Evolutionary conservation across 768 basidiomycete species (phyloP).

Genomic region (Termitomyces sp.): DNA sequence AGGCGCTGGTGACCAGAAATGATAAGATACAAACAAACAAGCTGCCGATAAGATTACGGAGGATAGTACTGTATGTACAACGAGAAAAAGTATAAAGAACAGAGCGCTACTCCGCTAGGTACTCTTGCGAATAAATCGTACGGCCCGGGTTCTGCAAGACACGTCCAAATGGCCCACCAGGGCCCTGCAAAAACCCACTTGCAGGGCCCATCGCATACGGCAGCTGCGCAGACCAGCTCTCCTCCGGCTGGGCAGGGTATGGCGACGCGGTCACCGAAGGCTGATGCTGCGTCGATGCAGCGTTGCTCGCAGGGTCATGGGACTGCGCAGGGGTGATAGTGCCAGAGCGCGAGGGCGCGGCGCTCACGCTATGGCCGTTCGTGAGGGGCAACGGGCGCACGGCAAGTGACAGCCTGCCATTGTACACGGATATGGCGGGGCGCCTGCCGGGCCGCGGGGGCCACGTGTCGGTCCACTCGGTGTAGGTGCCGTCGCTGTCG

Average conservation of each 20-base stretch:
- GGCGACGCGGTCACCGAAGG: conserved; percentile 12
- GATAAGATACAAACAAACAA: too few species aligned
- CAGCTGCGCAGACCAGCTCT: conserved; percentile 24
- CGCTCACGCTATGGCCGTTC: conserved; percentile 17
- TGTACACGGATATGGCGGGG: conserved; percentile 13
- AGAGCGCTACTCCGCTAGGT: conserved; percentile 11
- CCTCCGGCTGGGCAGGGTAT: conserved; percentile 13
- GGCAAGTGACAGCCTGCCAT: conserved; percentile 13
- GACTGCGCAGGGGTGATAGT: conserved; percentile 20
- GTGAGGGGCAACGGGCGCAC: conserved; percentile 17
- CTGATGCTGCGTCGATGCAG: conserved; percentile 13
- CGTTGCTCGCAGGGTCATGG: conserved; percentile 11
- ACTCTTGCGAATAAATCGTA: conserved; percentile 54
- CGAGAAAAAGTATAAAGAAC: too few species aligned
- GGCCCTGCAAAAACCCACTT: conserved; percentile 42
- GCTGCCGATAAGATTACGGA: conserved; percentile 16
- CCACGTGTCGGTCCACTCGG: conserved; percentile 14
- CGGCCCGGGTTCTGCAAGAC: conserved; percentile 47
- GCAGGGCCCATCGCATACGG: conserved; percentile 33
- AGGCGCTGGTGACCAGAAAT: too few species aligned
- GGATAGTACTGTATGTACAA: conserved; percentile 1
- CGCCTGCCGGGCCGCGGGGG: conserved; percentile 3
- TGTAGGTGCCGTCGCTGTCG: conserved; percentile 4
- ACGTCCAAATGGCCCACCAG: conserved; percentile 34
- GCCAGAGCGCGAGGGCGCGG: conserved; percentile 16